Percentiles rank a stretch among this genome's conserved stretches.
These are phyloP conservation scores for Allium cepa DNA, from an alignment of 106 monocot species.

Conservation along the genomic window DNA sequence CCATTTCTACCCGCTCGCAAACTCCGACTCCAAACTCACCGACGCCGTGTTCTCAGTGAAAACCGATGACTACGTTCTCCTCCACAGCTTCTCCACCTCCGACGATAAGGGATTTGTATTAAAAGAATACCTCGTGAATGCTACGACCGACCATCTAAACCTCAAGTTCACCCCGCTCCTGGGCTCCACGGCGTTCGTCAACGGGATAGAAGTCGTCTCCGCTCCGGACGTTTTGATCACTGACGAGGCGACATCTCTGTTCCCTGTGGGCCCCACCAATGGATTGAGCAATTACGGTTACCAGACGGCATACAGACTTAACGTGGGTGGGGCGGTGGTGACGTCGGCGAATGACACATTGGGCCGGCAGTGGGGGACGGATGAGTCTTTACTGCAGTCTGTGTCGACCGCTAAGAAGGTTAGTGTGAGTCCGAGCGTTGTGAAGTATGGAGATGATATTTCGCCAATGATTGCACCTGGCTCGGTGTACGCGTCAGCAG, in stretches of 20 bases:
- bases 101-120: slow-evolving; percentile 25
- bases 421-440: slow-evolving; percentile 2
- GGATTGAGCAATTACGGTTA: slow-evolving; percentile 40
- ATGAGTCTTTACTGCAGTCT: slow-evolving; percentile 17
- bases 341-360: slow-evolving; percentile 66
- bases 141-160: slow-evolving; percentile 36
- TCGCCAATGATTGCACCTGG: slow-evolving; percentile 34
- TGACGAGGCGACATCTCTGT: slow-evolving; percentile 30
- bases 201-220: slow-evolving; percentile 79
- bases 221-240: slow-evolving; percentile 51
- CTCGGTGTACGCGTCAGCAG: slow-evolving; percentile 31
- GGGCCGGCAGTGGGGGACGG: slow-evolving; percentile 39
- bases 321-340: slow-evolving; percentile 63
- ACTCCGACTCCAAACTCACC: slow-evolving; percentile 37
- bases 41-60: slow-evolving; percentile 57
- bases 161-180: slow-evolving; percentile 48
- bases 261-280: slow-evolving; percentile 20
- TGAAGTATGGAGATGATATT: slow-evolving; percentile 25
- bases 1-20: slow-evolving; percentile 61
- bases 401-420: slow-evolving; percentile 24
- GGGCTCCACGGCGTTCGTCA: slow-evolving; percentile 70
- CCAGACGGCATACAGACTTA: slow-evolving; percentile 59
- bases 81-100: slow-evolving; percentile 57
- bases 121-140: slow-evolving; percentile 75
- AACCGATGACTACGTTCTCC: slow-evolving; percentile 63